A percentile compares a stretch with the other conserved stretches of the same genome.
Evolutionary conservation across 805 yeast species (phyloP).

Genomic region (Barnettozyma siamensis): DNA sequence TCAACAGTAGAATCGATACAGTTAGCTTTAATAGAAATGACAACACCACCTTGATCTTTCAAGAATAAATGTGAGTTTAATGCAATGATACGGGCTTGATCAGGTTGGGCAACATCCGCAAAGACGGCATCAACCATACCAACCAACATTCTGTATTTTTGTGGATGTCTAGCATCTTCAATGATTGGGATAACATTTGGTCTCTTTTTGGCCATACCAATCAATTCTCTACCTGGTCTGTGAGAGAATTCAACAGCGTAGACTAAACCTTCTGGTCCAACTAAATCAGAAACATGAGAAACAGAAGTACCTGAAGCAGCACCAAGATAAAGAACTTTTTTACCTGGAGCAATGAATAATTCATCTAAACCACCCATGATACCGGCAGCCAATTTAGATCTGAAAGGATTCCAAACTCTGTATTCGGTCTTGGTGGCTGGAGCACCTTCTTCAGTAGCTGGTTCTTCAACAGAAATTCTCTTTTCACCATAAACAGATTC

Average conservation of each 20-base stretch:
- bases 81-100: slow-evolving; percentile 99
- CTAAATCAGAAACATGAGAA: slow-evolving; percentile 96
- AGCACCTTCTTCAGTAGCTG: slow-evolving; percentile 79
- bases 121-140: slow-evolving; percentile 99
- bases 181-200: slow-evolving; percentile 98
- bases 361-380: slow-evolving; percentile 99
- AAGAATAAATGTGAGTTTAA: slow-evolving; percentile 96
- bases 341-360: slow-evolving; percentile 95
- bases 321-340: slow-evolving; percentile 94
- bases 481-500: slow-evolving; percentile 98
- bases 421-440: slow-evolving; percentile 94
- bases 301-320: slow-evolving; percentile 99
- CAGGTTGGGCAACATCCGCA: slow-evolving; percentile 99
- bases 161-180: slow-evolving; percentile 99
- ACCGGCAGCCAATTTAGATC: slow-evolving; percentile 99
- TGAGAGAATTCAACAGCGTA: slow-evolving; percentile 99
- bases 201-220: slow-evolving; percentile 99
- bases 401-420: slow-evolving; percentile 99
- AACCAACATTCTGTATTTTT: slow-evolving; percentile 96
- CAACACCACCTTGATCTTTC: slow-evolving; percentile 98
- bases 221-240: slow-evolving; percentile 99
- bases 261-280: slow-evolving; percentile 98
- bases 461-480: slow-evolving; percentile 90
- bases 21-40: slow-evolving; percentile 98
- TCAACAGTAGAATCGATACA: slow-evolving; percentile 99